Conservation (phyloP, 371 early-diverging fungal species). For the Lichtheimia corymbifera region DNA sequence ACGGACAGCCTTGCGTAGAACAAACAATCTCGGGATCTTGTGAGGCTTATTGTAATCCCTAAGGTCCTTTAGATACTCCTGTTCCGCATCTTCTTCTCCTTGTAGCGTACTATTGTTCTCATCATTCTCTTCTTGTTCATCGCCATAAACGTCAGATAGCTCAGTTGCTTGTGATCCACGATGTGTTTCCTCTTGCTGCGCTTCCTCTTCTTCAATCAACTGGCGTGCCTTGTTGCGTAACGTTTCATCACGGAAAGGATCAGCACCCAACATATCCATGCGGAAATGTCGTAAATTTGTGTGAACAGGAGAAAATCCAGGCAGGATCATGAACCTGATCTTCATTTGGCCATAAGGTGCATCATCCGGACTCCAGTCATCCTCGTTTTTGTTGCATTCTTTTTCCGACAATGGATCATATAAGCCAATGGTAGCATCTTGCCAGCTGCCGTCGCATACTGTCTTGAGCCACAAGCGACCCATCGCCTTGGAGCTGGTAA, state of each 20-base stretch:
- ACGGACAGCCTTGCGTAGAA: conserved; percentile 15
- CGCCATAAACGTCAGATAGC: conserved; percentile 15
- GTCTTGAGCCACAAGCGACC: conserved; percentile 31
- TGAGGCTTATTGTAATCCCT: conserved; percentile 1
- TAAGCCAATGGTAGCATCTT: conserved; percentile 25
- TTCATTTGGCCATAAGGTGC: conserved; percentile 22
- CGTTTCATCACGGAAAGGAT: conserved; percentile 35
- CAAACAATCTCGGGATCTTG: conserved; percentile 11
- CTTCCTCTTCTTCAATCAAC: conserved; percentile 22
- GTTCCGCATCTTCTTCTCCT: background rate
- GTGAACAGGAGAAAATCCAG: conserved; percentile 37
- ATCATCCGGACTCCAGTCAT: conserved; percentile 22
- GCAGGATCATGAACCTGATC: conserved; percentile 24
- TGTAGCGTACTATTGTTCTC: background rate
- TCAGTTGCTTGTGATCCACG: conserved; percentile 11
- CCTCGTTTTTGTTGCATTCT: conserved; percentile 31
- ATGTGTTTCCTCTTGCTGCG: background rate
- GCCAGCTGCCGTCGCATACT: conserved; percentile 26
- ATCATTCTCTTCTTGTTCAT: conserved; percentile 12
- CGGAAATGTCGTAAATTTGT: conserved; percentile 22
- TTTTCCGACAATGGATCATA: conserved; percentile 12
- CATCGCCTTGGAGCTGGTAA: conserved; percentile 12
- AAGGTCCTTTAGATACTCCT: conserved; percentile 8
- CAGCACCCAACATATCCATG: conserved; percentile 35
- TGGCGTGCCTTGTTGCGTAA: conserved; percentile 16